These are phyloP conservation scores for Globisporangium rhizosaccharum DNA, from an alignment of 352 stramenopile species.

Conservation along the genomic window DNA sequence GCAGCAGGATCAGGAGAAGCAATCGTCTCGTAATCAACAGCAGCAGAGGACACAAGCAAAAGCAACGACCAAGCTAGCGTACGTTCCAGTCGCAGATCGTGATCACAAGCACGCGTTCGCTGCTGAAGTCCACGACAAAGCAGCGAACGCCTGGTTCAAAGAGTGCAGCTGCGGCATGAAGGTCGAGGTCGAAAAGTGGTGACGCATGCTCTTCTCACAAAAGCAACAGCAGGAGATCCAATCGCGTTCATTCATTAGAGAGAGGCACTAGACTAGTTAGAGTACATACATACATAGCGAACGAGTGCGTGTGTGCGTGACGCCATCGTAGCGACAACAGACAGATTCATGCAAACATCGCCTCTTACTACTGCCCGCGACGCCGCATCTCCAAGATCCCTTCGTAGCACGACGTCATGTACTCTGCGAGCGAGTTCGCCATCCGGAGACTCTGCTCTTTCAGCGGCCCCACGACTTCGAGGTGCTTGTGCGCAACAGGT, in stretches of 20 bases:
- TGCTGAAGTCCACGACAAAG: constrained; percentile 30
- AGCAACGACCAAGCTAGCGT: constrained; percentile 4
- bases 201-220: constrained; percentile 9
- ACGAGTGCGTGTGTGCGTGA: background rate
- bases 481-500: constrained; percentile 4
- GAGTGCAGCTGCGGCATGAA: constrained; percentile 51
- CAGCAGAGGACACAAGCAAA: background rate
- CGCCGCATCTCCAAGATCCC: constrained; percentile 42
- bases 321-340: background rate
- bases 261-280: background rate
- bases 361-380: constrained; percentile 26
- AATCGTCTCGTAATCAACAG: constrained; percentile 1
- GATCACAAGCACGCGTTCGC: constrained; percentile 62
- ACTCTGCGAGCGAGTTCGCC: constrained; percentile 44
- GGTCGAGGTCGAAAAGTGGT: constrained; percentile 75
- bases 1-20: constrained; percentile 7
- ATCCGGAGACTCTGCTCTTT: constrained; percentile 33
- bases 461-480: constrained; percentile 14
- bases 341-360: background rate
- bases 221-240: background rate
- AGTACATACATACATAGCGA: background rate
- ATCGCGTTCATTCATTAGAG: background rate
- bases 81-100: constrained; percentile 35
- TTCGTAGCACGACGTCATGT: constrained; percentile 61
- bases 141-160: constrained; percentile 41